These are phyloP conservation scores for Stipa capillata DNA, from an alignment of 176 grass and related monocot species.

Conservation along the genomic window DNA sequence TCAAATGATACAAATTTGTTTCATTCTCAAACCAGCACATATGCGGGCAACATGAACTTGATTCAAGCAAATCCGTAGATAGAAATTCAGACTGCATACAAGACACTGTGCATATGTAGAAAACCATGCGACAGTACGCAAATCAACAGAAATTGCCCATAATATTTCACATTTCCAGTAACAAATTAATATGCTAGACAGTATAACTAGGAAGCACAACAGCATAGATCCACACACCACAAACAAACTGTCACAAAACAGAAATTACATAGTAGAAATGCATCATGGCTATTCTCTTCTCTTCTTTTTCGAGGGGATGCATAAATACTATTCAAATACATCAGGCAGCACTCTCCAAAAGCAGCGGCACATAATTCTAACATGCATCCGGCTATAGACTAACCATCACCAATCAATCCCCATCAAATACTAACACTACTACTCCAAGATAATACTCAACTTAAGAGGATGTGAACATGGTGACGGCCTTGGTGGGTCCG, in stretches of 20 bases:
- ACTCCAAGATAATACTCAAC: no score
- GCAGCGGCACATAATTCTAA: no score
- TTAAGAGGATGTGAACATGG: no score
- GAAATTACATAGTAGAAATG: neutral
- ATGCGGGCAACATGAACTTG: neutral
- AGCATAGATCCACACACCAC: no score
- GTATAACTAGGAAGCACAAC: neutral
- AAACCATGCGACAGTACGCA: neutral
- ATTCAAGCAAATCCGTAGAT: neutral
- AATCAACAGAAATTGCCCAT: neutral
- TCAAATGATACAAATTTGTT: neutral
- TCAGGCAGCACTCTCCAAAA: no score
- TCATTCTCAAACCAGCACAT: neutral
- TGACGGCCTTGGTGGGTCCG: conserved; percentile 10
- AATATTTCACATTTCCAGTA: neutral
- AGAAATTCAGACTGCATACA: neutral
- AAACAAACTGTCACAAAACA: no score
- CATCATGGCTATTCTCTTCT: neutral
- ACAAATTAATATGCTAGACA: neutral
- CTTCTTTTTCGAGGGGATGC: no score
- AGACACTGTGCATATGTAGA: neutral
- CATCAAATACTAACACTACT: no score
- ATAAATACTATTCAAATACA: no score
- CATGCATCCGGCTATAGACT: no score
- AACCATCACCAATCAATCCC: no score